Base-by-base conservation (phyloP, 208 protist genomes). In the Trypanosoma boissoni region DNA sequence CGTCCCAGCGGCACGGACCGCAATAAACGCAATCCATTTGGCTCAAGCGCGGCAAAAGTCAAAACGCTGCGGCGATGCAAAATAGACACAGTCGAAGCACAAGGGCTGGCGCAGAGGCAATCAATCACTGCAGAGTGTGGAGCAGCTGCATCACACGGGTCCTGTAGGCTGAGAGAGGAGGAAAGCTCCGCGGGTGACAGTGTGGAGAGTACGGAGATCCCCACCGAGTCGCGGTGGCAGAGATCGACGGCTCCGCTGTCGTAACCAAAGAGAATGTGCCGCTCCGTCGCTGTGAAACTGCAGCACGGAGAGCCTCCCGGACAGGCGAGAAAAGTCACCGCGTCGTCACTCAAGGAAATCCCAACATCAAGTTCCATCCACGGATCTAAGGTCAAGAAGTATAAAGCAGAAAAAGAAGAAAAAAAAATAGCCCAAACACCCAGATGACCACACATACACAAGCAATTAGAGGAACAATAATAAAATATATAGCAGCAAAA, bases 231-330 rank as follows among this genome's bases (percentile, higher is more conserved):
- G 5, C 46, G 9, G 26, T 18, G 20, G 16, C 43, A 51, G 34
- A 51, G 24, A 28, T 37, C 39, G 2, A 60, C 26, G 34, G 29
- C 27, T n/a, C 55, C 41, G 2, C 21, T 51, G 4, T 9, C 50
- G 9, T 51, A 18, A 27, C 55, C 55, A 60, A 60, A 60, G 20
- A 60, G 46, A 16, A 51, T n/a, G 50, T 50, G 42, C 2, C 24
- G 20, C 10, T 49, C 55, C 3, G 41, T 60, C 29, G 55, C 41
- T 24, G 41, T 32, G 46, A 60, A 60, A 27, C 55, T 60, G 27
- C 7, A 60, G 28, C 55, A 60, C 12, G 42, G 43, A 50, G 55
- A 60, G 14, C 50, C 23, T 10, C 24, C 21, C 21, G 55, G 55
- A 20, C 42, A 60, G 2, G 27, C 5, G 39, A 60, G 46, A 29